Evolutionary conservation across 2,329 filamentous ascomycete species (phyloP).

Genomic region (Colletotrichum gigasporum): DNA sequence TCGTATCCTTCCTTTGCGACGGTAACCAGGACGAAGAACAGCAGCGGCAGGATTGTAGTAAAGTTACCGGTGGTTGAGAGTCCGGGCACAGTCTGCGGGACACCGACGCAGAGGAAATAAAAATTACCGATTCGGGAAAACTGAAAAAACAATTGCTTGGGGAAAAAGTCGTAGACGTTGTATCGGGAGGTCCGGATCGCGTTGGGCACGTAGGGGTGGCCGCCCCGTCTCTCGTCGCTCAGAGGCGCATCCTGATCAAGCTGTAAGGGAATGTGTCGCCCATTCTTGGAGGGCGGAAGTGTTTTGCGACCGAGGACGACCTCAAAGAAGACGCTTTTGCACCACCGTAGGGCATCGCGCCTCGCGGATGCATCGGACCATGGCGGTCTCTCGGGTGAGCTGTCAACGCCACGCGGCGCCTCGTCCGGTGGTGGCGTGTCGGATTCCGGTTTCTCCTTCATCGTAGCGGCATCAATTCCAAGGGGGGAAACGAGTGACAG

Average conservation of each 20-base stretch:
- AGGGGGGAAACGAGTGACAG: constrained; percentile 8
- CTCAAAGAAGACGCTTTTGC: constrained; percentile 51
- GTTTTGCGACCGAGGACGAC: constrained; percentile 71
- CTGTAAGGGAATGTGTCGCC: constrained; percentile 59
- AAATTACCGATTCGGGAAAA: constrained; percentile 90
- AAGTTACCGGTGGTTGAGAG: constrained; percentile 79
- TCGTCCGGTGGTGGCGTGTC: not conserved
- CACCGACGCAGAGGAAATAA: constrained; percentile 84
- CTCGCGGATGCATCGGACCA: not conserved
- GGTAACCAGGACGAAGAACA: constrained; percentile 82
- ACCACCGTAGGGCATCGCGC: constrained; percentile 20
- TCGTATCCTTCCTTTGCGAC: constrained; percentile 90
- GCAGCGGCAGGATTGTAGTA: constrained; percentile 77
- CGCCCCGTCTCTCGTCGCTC: constrained; percentile 59
- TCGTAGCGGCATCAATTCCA: not conserved
- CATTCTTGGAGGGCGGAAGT: constrained; percentile 77
- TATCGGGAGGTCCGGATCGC: constrained; percentile 86
- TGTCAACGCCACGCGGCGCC: not conserved
- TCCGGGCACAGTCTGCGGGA: constrained; percentile 82
- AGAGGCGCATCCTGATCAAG: constrained; percentile 51
- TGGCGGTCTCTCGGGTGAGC: not conserved
- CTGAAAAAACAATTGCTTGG: constrained; percentile 85
- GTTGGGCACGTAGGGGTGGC: constrained; percentile 60
- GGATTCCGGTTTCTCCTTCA: constrained; percentile 5
- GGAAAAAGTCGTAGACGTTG: constrained; percentile 84